These are phyloP conservation scores for Closterium sp. DNA, from an alignment of 139 green algal genomes.

Conservation along the genomic window DNA sequence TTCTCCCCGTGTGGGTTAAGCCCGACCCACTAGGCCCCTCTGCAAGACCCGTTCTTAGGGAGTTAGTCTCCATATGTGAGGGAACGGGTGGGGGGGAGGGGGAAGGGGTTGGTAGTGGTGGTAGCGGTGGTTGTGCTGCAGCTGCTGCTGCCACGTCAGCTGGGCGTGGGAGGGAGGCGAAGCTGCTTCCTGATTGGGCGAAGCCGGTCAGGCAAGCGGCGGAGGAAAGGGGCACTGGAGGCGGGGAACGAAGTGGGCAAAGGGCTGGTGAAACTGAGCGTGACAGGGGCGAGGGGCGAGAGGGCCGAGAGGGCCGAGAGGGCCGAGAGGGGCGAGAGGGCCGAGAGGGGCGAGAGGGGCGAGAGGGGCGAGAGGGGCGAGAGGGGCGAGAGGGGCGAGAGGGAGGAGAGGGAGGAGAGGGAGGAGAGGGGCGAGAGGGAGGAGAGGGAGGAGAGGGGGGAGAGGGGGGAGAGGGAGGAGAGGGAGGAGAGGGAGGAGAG, in stretches of 20 bases:
- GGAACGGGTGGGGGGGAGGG: background rate
- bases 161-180: background rate
- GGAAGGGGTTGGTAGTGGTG: background rate
- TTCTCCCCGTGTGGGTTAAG: background rate
- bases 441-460: background rate
- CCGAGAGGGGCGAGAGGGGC: background rate
- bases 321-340: background rate
- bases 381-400: too few species aligned
- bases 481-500: background rate
- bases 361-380: background rate
- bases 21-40: background rate
- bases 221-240: background rate
- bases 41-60: background rate
- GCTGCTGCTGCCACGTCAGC: background rate
- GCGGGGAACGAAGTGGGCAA: background rate
- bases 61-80: background rate
- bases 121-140: background rate
- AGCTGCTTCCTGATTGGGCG: background rate
- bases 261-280: too few species aligned
- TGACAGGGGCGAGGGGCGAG: too few species aligned
- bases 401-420: too few species aligned
- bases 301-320: background rate
- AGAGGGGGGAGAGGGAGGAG: background rate
- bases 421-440: background rate
- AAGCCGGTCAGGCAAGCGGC: background rate